A percentile compares a stretch with the other conserved stretches of the same genome.
These are phyloP conservation scores for Teratosphaeria zuluensis DNA, from an alignment of 2,329 filamentous ascomycete species.

Conservation along the genomic window DNA sequence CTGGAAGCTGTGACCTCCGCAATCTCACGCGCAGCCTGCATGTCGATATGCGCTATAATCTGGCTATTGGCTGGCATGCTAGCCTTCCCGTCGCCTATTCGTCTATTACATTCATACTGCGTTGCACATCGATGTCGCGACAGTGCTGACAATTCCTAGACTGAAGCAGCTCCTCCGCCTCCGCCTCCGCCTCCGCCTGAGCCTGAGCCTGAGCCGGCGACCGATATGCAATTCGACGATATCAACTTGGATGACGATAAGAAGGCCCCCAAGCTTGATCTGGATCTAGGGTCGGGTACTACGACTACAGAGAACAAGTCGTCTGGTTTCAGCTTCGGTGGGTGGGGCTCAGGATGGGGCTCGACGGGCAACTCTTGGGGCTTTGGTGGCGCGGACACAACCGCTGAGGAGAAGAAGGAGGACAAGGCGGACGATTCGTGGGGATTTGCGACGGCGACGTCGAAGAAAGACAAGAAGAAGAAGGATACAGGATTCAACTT, in stretches of 20 bases:
- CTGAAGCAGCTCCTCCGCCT: conserved; percentile 13
- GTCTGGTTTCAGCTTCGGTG: conserved; percentile 23
- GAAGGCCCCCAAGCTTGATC: conserved; percentile 36
- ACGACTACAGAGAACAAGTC: conserved; percentile 18
- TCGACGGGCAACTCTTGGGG: conserved; percentile 24
- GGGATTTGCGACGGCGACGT: conserved; percentile 24
- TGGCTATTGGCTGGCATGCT: conserved; percentile 1
- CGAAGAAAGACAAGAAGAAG: conserved; percentile 22
- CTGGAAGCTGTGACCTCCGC: conserved; percentile 20
- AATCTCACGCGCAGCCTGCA: conserved; percentile 19
- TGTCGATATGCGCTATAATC: conserved; percentile 14
- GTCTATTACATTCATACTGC: background rate
- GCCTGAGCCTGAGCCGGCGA: conserved; percentile 9
- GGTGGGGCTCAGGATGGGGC: conserved; percentile 27
- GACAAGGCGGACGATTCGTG: conserved; percentile 16
- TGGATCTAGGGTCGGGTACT: conserved; percentile 31
- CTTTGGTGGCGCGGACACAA: conserved; percentile 16
- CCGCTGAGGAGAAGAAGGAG: conserved; percentile 18
- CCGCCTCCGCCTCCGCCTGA: background rate
- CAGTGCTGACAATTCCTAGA: conserved; percentile 4
- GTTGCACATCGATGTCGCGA: conserved; percentile 3
- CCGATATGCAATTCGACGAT: conserved; percentile 37
- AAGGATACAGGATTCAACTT: conserved; percentile 23
- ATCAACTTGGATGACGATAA: conserved; percentile 36
- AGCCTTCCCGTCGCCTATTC: conserved; percentile 9